Evolutionary conservation across 805 yeast genomes (phyloP), one percentile per base, ranked within the genome.

Genomic region (Zygoascus flipseniorum): DNA sequence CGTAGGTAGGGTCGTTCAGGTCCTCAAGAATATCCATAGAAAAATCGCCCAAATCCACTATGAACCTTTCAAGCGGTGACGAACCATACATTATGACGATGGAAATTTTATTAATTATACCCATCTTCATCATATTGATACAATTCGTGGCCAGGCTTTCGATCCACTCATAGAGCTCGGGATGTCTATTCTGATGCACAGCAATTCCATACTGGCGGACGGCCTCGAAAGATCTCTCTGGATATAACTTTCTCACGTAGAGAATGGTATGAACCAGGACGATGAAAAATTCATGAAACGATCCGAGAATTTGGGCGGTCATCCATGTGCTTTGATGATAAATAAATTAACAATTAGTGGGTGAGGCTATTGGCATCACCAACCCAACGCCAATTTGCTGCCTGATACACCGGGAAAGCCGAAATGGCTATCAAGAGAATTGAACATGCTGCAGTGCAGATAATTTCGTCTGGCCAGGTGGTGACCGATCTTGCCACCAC

Each of bases 401-500:
- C 44, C 13, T n/a, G n/a, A 42, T 3, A 10, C 16, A 16, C 13
- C 5, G 47, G 8, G 6, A 6, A 11, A 19, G 31, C 6, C 10
- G 20, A n/a, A 18, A 57, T 54, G 56, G 54, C 62, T 52, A 71
- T 72, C 55, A 60, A 62, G 35, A 72, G 73, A 5, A 78, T 82
- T 28, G 73, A 72, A 37, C 58, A 58, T 1, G 60, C 61, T 9
- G 95, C 90, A 59, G 76, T 89, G 6, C 87, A 86, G 58, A 74
- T 77, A 55, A 80, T 92, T 54, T 89, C 97, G 0, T 88, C 97
- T 0, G 97, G 97, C 0, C 99, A 93, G 66, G 98, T 93, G 13
- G 86, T 93, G 11, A 78, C 83, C 5, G 96, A 87, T 60, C 69
- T 93, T 44, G 73, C 80, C 0, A 81, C 92, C 0, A 85, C 87